Evolutionary conservation across 208 protist genomes (phyloP), one percentile per base, ranked within the genome.

Genomic region (Leishmania turanica): DNA sequence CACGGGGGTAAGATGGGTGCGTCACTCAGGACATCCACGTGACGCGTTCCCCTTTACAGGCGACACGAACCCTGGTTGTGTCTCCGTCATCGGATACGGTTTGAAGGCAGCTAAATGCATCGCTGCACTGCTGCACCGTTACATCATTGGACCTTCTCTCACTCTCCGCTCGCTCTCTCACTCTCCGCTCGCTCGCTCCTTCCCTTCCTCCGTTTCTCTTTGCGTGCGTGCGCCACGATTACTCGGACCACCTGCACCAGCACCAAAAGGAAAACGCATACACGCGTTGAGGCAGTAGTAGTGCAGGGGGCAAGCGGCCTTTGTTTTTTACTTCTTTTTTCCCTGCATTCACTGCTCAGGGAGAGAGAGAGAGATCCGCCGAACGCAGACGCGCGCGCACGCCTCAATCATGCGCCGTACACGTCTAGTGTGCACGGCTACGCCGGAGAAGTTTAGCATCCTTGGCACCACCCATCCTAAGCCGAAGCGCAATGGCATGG

Each of bases 381-480:
- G 8, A 34, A n/a, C 72, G 21, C 40, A 49, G 40, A 49, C 40
- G 24, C 40, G 24, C 40, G 1, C 72, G 27, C 45, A 51, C 3
- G 24, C 60, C 58, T 81, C 77, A 11, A 69, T 45, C 9, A 91
- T 95, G 90, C 88, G 87, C 47, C 86, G 88, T 40, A 90, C 91
- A 3, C 15, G 78, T 8, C 31, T 79, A 17, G 19, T 78, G 24
- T 78, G 82, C 58, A 96, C 94, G 19, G 92, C 92, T 27, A 96
- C 92, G 37, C 94, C 94, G 19, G 90, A 92, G 81, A 88, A 87
- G 71, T 97, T 96, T 66, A 76, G 77, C 19, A 88, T 96, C 45
- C 83, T 97, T 11, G 91, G 92, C 75, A 96, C 91, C 15, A 97
- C 94, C 19, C 81, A 90, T 37, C 86, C 88, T 3, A 83, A 81